Base-by-base conservation (phyloP, 805 yeast genomes). In the Suhomyces xylopsoci region DNA sequence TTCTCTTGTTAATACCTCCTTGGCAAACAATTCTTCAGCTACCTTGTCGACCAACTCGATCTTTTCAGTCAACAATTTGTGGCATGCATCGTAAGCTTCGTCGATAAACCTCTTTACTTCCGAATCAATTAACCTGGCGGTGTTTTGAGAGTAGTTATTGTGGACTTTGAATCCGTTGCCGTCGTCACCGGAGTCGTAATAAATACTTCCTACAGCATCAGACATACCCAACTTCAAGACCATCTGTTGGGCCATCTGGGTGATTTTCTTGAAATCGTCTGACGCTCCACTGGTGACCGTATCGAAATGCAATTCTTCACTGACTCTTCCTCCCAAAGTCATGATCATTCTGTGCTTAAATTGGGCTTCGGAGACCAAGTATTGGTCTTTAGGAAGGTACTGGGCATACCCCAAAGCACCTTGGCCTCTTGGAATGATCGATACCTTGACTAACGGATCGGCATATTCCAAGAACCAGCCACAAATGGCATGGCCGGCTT, bases 361-460 rank as follows among this genome's bases (percentile, higher is more conserved):
- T 66, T 92, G 94, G 62, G 86, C 85, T 46, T 85, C 83, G 28
- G 90, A 81, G 52, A 88, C 79, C 61, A 91, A 78, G 58, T 88
- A 89, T 62, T 87, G 87, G 68, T 92, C 97, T 26, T 91, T 89
- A 15, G 97, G 97, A 56, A 92, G 77, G 64, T 91, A 89, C 70
- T 92, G 97, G 3, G 97, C 97, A 68, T 92, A 91, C n/a, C 97
- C 97, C 51, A 91, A 76, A 12, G 97, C 96, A 48, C 96, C 97
- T 69, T 88, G 89, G 20, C 97, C 97, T 69, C 96, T 83, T 52
- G 97, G 97, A 56, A 91, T 89, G 60, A 91, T 91, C 19, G 96
- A 87, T n/a, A 91, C 97, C 70, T 91, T 91, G 54, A 92, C 81
- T 54, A 91, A 74, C 7, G 97, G 97, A 67, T 91, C 96, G 9